Evolutionary conservation across 805 yeast genomes (phyloP), one percentile per base, ranked within the genome.

Genomic region (Saturnispora dispora): DNA sequence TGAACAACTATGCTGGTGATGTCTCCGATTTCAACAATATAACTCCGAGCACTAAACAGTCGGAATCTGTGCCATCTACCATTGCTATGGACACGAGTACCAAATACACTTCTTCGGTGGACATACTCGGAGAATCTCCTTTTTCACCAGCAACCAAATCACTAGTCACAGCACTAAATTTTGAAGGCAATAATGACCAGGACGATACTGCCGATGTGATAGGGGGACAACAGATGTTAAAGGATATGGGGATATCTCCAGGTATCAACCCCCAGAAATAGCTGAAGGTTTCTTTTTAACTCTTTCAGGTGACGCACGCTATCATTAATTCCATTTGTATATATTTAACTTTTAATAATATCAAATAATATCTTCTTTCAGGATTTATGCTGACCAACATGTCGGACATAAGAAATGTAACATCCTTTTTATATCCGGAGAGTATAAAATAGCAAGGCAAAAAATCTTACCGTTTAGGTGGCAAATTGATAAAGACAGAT

Each of bases 171-270:
- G 18, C 41, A 10, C 18, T 37, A 13, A 9, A 17, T 3, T 37
- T 37, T 18, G 23, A 37, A 9, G 11, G 15, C 17, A 37, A 17
- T 37, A 25, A 18, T 8, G 41, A 18, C 15, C 15, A 17, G 8
- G 25, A 43, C 17, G 33, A 46, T 15, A 15, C 41, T 15, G 30
- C 30, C n/a, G 42, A 27, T 9, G 41, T 37, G 23, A 37, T 37
- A 17, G 25, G 41, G 11, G 48, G 48, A 20, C n/a, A 36, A 18
- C 48, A 46, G 23, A 32, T 46, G 42, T 22, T 46, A 8, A 35
- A 36, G 32, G 48, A 46, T 25, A 22, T 46, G 42, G 48, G 48
- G 22, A 32, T 30, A 30, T 30, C 42, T 18, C 22, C 36, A 11
- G 13, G 35, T 43, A 15, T 15, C 22, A 23, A 25, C 15, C 4